Evolutionary conservation across 805 yeast genomes (phyloP).

Genomic region (Wickerhamomyces ciferrii): DNA sequence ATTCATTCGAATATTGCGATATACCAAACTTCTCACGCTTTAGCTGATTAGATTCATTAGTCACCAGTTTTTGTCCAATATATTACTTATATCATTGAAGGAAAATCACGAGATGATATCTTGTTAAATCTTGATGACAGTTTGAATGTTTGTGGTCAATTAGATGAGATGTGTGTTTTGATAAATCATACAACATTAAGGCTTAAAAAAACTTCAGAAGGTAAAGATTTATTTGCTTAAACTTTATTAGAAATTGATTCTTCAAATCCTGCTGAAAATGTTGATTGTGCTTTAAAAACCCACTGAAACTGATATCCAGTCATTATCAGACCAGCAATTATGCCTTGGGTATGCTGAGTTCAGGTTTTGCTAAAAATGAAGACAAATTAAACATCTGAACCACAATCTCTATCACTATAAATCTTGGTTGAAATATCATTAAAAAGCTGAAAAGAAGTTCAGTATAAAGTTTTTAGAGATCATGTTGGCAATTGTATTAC

Average conservation of each 20-base stretch:
- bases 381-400: slow-evolving; percentile 83
- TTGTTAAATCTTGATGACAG: slow-evolving; percentile 97
- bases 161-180: slow-evolving; percentile 95
- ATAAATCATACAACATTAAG: slow-evolving; percentile 83
- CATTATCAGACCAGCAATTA: slow-evolving; percentile 96
- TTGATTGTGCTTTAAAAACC: slow-evolving; percentile 93
- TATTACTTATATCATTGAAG: slow-evolving; percentile 89
- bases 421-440: slow-evolving; percentile 93
- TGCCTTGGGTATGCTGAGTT: slow-evolving; percentile 96
- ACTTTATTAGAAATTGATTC: slow-evolving; percentile 93
- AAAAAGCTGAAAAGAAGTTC: slow-evolving; percentile 99
- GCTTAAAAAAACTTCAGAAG: slow-evolving; percentile 94
- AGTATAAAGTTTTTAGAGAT: slow-evolving; percentile 97
- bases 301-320: slow-evolving; percentile 85
- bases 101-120: slow-evolving; percentile 95
- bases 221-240: slow-evolving; percentile 91
- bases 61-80: slow-evolving; percentile 97
- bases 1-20: slow-evolving; percentile 97
- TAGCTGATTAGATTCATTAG: slow-evolving; percentile 94
- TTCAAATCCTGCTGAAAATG: slow-evolving; percentile 89
- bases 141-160: slow-evolving; percentile 89
- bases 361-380: slow-evolving; percentile 88
- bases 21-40: slow-evolving; percentile 90
- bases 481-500: slow-evolving; percentile 96
- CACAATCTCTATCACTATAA: slow-evolving; percentile 88